A percentile compares a stretch with the other conserved stretches of the same genome.
Evolutionary conservation across 1,139 yeast genomes (phyloP).

Genomic region (Hanseniaspora uvarum): DNA sequence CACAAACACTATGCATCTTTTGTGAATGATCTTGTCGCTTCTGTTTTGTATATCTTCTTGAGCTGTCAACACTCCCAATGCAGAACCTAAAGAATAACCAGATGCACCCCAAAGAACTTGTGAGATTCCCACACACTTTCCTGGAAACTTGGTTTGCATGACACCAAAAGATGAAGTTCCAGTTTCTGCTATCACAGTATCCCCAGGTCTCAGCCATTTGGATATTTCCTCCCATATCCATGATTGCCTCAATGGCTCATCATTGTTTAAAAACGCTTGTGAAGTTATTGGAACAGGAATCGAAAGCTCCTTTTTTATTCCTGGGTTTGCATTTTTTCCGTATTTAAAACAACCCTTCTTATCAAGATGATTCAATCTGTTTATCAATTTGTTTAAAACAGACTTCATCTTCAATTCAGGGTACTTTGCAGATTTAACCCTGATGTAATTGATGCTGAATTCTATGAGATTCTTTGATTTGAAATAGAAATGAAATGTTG

Average conservation of each 20-base stretch:
- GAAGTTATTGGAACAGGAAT: conserved; percentile 28
- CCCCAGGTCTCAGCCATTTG: conserved; percentile 66
- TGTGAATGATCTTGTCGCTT: conserved; percentile 21
- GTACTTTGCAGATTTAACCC: conserved; percentile 59
- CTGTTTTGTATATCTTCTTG: conserved; percentile 25
- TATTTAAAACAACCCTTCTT: conserved; percentile 11
- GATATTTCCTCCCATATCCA: conserved; percentile 75
- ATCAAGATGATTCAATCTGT: conserved; percentile 27
- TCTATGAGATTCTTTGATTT: conserved; percentile 65
- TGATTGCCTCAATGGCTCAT: conserved; percentile 50
- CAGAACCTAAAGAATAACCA: conserved; percentile 77
- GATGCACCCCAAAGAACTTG: conserved; percentile 86
- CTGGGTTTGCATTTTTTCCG: conserved; percentile 27
- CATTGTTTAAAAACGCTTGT: conserved; percentile 31
- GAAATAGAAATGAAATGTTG: conserved; percentile 71
- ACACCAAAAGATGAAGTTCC: conserved; percentile 88
- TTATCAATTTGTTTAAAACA: conserved; percentile 41
- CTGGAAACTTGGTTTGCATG: conserved; percentile 65
- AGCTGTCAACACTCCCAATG: conserved; percentile 75
- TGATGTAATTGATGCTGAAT: conserved; percentile 69
- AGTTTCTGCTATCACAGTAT: conserved; percentile 70
- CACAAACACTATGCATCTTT: conserved; percentile 66
- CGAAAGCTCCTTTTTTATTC: conserved; percentile 37
- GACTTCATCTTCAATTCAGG: conserved; percentile 66
- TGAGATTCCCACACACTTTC: conserved; percentile 60